Conservation (phyloP, 2,329 filamentous ascomycete species). For the Alternaria hordeiaustralica region DNA sequence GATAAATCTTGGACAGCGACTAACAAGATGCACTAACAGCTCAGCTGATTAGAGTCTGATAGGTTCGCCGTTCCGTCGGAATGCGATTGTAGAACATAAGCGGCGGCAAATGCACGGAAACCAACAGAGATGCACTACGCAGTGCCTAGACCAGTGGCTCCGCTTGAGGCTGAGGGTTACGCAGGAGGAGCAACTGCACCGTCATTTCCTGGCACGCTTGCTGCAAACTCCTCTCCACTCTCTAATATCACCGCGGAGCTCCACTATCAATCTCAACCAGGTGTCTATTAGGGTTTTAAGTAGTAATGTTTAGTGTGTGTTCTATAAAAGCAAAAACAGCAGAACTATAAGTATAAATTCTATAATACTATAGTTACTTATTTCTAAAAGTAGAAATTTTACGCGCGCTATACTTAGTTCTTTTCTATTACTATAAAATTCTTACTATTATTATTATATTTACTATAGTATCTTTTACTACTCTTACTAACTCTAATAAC, state of each 20-base stretch:
- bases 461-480: too few relatives aligned
- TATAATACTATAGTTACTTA: too few relatives aligned
- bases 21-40: slow-evolving; percentile 9
- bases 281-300: too few relatives aligned
- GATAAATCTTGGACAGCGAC: not conserved
- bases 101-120: not conserved
- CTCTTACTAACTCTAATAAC: too few relatives aligned
- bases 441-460: too few relatives aligned
- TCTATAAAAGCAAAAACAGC: too few relatives aligned
- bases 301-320: too few relatives aligned
- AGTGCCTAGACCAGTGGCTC: slow-evolving; percentile 2
- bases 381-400: too few relatives aligned
- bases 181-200: not conserved
- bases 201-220: slow-evolving; percentile 13
- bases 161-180: slow-evolving; percentile 9
- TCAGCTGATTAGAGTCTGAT: not conserved
- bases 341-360: too few relatives aligned
- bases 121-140: not conserved
- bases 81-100: not conserved
- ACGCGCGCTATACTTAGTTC: too few relatives aligned
- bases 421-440: too few relatives aligned
- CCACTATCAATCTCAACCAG: not conserved
- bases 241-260: not conserved
- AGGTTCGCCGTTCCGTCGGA: not conserved
- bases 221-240: not conserved